Conservation (phyloP, 2,329 filamentous ascomycete genomes). For the Pseudogymnoascus verrucosus region DNA sequence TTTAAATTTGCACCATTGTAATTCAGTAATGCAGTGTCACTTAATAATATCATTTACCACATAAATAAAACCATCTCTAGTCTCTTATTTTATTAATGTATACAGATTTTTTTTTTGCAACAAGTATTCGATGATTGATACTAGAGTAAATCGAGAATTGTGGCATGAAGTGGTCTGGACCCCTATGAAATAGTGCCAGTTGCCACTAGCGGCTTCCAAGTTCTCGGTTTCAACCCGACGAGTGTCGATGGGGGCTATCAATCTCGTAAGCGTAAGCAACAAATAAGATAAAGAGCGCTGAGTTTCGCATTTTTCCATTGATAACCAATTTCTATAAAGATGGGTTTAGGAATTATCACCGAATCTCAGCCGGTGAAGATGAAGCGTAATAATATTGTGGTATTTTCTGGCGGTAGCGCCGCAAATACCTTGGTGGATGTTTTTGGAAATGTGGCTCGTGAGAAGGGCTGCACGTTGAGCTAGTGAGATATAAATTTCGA, state of each 20-base stretch:
- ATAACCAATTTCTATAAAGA: background rate
- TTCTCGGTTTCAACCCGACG: conserved; percentile 2
- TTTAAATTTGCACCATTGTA: background rate
- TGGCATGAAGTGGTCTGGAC: background rate
- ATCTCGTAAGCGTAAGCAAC: background rate
- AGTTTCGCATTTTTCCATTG: background rate
- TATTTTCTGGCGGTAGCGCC: conserved; percentile 90
- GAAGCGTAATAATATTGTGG: conserved; percentile 52
- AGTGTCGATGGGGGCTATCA: background rate
- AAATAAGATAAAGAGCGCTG: background rate
- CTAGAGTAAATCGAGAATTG: background rate
- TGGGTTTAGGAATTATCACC: background rate
- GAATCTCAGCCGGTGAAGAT: background rate
- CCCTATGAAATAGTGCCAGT: background rate
- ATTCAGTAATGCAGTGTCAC: background rate
- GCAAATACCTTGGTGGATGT: conserved; percentile 91
- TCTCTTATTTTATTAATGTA: background rate
- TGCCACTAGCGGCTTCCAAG: background rate
- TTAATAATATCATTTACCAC: background rate
- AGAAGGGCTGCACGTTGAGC: conserved; percentile 25
- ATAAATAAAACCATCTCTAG: background rate
- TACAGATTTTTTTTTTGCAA: background rate
- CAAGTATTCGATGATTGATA: background rate
- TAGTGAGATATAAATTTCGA: conserved; percentile 22
- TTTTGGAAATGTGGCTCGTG: conserved; percentile 51